phyloP scores from a whole-genome alignment of 306 rosid genomes.

The Rosa chinensis region DNA sequence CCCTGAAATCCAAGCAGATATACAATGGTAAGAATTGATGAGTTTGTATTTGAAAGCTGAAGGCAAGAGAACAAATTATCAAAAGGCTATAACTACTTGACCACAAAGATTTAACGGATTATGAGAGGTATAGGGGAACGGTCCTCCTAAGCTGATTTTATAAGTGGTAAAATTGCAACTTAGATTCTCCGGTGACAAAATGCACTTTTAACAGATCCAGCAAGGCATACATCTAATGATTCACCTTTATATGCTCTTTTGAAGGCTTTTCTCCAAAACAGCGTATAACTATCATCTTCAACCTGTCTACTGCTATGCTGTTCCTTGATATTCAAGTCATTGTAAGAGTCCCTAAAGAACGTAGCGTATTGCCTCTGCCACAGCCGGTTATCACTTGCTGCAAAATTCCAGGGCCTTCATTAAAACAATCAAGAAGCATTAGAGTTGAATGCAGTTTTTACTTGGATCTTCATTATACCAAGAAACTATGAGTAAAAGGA shows the following conservation, averaged over 20 bases:
- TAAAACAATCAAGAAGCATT: slow-evolving; percentile 14
- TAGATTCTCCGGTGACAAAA: background rate
- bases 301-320: slow-evolving; percentile 15
- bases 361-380: slow-evolving; percentile 63
- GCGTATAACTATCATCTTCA: slow-evolving; percentile 25
- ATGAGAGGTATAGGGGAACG: background rate
- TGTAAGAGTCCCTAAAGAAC: slow-evolving; percentile 41
- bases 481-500: slow-evolving; percentile 12
- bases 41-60: background rate
- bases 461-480: background rate
- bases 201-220: slow-evolving; percentile 12
- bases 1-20: slow-evolving; percentile 39
- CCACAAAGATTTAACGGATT: background rate
- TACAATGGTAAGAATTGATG: background rate
- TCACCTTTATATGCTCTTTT: slow-evolving; percentile 61
- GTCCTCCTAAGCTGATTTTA: background rate
- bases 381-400: slow-evolving; percentile 66
- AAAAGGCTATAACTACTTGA: background rate
- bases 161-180: background rate
- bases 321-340: slow-evolving; percentile 16
- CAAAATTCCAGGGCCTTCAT: slow-evolving; percentile 81
- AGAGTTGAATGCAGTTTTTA: slow-evolving; percentile 13
- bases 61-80: slow-evolving; percentile 9
- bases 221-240: background rate
- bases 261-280: slow-evolving; percentile 61